These are phyloP conservation scores for Cercospora zeae-maydis DNA, from an alignment of 2,329 filamentous ascomycete species.

Conservation along the genomic window DNA sequence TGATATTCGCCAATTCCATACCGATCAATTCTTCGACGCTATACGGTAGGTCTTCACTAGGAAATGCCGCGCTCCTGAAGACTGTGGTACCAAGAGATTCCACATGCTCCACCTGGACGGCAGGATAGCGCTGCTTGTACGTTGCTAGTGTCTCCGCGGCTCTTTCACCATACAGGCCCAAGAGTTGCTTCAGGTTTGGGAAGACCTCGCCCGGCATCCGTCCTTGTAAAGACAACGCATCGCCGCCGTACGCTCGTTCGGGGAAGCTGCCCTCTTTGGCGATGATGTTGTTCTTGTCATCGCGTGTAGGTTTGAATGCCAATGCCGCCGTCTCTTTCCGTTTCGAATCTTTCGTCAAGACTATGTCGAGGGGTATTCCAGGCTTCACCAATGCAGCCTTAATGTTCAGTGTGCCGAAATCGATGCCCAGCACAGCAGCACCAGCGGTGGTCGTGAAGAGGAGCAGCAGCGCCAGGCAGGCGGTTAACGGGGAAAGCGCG, in stretches of 20 bases:
- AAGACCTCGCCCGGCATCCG: constrained; percentile 92
- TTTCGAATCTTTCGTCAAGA: constrained; percentile 95
- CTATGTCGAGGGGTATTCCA: constrained; percentile 93
- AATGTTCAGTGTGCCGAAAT: constrained; percentile 94
- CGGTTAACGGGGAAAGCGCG: constrained; percentile 23
- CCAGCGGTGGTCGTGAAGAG: constrained; percentile 56
- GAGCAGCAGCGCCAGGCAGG: constrained; percentile 43
- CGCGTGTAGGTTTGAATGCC: constrained; percentile 82
- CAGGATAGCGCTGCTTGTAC: constrained; percentile 75
- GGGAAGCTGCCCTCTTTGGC: constrained; percentile 58
- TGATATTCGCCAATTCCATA: constrained; percentile 92
- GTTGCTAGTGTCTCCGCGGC: constrained; percentile 60
- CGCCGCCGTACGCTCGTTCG: constrained; percentile 86
- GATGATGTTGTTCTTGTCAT: constrained; percentile 54
- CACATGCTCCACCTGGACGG: constrained; percentile 63
- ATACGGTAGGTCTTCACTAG: constrained; percentile 60
- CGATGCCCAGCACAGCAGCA: constrained; percentile 77
- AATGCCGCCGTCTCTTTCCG: constrained; percentile 90
- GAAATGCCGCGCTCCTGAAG: constrained; percentile 76
- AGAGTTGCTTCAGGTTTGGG: constrained; percentile 83
- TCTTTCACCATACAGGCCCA: constrained; percentile 59
- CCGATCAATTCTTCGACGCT: constrained; percentile 89
- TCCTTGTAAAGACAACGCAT: constrained; percentile 81
- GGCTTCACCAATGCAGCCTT: constrained; percentile 96
- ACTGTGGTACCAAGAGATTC: constrained; percentile 64